Evolutionary conservation across 768 basidiomycete species (phyloP).

Genomic region (Cytidiella melzeri): DNA sequence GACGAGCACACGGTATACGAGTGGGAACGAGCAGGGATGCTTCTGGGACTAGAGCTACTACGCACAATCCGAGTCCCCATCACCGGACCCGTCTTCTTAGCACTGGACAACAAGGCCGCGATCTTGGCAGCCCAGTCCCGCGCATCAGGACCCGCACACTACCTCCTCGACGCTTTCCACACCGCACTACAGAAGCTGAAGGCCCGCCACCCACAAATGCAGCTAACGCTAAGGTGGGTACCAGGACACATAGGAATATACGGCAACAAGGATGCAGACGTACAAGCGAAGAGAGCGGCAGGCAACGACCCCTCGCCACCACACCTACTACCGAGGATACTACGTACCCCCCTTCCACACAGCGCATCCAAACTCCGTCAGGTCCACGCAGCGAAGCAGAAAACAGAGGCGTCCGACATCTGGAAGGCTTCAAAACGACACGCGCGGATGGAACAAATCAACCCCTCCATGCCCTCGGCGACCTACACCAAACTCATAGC

Average conservation of each 20-base stretch:
- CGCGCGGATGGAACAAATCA: too few species aligned
- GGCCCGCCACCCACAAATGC: not conserved
- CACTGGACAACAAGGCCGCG: slow-evolving; percentile 9
- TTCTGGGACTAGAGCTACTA: slow-evolving; percentile 24
- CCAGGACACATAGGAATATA: too few species aligned
- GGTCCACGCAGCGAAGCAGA: too few species aligned
- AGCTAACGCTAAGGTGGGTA: slow-evolving; percentile 13
- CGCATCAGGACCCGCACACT: slow-evolving; percentile 2
- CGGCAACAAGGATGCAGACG: slow-evolving; percentile 20
- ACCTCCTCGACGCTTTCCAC: slow-evolving; percentile 8
- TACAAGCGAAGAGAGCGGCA: slow-evolving; percentile 18
- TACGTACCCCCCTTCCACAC: slow-evolving; percentile 6
- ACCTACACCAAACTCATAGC: too few species aligned
- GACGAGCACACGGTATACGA: too few species aligned
- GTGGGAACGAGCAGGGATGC: slow-evolving; percentile 24
- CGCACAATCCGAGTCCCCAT: not conserved
- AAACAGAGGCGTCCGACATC: too few species aligned
- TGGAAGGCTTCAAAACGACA: too few species aligned
- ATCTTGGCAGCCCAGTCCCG: not conserved
- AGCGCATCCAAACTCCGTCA: too few species aligned
- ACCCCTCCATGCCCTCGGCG: too few species aligned
- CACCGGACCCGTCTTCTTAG: not conserved
- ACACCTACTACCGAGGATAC: not conserved
- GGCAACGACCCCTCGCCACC: not conserved
- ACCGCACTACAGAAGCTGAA: not conserved